phyloP scores from a whole-genome alignment of 495 filamentous ascomycete species.

The Sporormia fimetaria region DNA sequence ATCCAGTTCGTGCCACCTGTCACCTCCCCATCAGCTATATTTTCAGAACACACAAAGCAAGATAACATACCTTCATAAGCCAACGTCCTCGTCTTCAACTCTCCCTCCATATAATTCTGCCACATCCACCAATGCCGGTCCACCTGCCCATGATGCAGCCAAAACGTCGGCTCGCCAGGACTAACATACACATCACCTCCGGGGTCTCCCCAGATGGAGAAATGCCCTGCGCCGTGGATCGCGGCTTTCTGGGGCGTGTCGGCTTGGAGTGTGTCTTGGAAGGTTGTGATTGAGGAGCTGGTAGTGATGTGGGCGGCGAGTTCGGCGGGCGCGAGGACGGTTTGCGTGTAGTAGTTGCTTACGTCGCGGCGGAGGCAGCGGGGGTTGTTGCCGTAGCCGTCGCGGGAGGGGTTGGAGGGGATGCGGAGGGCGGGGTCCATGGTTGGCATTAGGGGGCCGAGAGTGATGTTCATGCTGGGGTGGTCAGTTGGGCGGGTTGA shows the following conservation, averaged over 20 bases:
- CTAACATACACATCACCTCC: slow-evolving; percentile 19
- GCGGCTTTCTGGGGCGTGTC: slow-evolving; percentile 5
- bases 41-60: not conserved
- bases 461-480: slow-evolving; percentile 7
- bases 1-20: slow-evolving; percentile 20
- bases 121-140: slow-evolving; percentile 26
- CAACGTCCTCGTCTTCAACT: slow-evolving; percentile 11
- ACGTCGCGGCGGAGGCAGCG: slow-evolving; percentile 22
- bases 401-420: slow-evolving; percentile 9
- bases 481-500: not conserved
- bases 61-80: slow-evolving; percentile 8
- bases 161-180: slow-evolving; percentile 18
- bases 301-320: slow-evolving; percentile 14
- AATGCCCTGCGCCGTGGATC: slow-evolving; percentile 17
- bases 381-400: slow-evolving; percentile 21
- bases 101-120: slow-evolving; percentile 13
- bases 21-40: not conserved
- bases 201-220: slow-evolving; percentile 22
- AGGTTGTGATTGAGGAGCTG: slow-evolving; percentile 9
- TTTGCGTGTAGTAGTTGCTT: slow-evolving; percentile 15
- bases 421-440: slow-evolving; percentile 21
- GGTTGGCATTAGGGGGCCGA: slow-evolving; percentile 14
- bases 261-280: slow-evolving; percentile 18
- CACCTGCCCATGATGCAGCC: slow-evolving; percentile 22
- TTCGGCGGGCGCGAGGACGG: slow-evolving; percentile 1